Conservation (phyloP, 139 green algal genomes). For the Chlamydomonas incerta region DNA sequence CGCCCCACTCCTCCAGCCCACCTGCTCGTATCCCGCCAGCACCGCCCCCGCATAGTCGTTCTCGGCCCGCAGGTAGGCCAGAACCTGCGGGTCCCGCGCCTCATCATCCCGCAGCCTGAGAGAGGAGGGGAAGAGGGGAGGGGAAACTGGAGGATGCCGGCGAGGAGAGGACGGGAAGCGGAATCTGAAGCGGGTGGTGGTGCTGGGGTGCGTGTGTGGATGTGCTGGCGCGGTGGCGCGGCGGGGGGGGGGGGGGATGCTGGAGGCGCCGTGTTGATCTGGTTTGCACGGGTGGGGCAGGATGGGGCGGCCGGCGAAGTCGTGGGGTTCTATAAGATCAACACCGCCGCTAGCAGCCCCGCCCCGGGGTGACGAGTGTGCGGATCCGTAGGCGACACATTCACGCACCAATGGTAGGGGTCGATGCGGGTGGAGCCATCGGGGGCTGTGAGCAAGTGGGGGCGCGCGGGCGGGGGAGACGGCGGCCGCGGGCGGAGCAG, state of each 20-base stretch:
- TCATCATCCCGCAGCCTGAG: slow-evolving; percentile 32
- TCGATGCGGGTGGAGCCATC: background rate
- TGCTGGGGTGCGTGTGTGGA: background rate
- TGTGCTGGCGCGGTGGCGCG: no score
- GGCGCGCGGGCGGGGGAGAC: background rate
- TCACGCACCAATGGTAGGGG: slow-evolving; percentile 25
- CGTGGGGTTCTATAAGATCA: no score
- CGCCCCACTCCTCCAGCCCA: background rate
- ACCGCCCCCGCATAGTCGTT: background rate
- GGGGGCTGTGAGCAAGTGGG: background rate
- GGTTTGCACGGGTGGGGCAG: no score
- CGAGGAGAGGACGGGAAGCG: no score
- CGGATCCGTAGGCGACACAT: no score
- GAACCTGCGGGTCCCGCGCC: background rate
- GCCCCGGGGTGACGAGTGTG: background rate
- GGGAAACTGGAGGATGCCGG: no score
- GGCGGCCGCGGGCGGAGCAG: background rate
- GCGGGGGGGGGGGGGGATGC: no score
- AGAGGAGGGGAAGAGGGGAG: no score
- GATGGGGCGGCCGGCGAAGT: no score
- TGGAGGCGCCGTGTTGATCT: no score
- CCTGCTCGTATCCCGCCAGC: background rate
- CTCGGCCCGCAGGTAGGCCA: slow-evolving; percentile 4
- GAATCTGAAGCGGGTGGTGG: background rate
- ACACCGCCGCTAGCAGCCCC: no score